Evolutionary conservation across 805 yeast species (phyloP).

Genomic region (Hagleromyces aurorensis): DNA sequence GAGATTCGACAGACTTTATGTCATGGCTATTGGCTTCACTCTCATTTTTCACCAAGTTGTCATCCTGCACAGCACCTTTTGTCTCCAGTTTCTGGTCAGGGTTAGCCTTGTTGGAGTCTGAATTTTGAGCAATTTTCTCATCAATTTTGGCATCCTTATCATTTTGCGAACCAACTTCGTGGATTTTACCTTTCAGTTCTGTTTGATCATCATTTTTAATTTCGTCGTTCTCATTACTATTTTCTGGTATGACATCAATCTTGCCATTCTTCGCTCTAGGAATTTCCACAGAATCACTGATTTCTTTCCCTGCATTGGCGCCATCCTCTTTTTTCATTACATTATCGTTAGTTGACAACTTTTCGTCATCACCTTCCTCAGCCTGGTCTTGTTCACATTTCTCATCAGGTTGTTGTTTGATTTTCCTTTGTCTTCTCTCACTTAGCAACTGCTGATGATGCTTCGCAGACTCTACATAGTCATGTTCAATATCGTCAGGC

Average conservation of each 20-base stretch:
- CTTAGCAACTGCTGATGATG: constrained; percentile 58
- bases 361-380: constrained; percentile 2
- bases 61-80: not conserved
- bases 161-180: constrained; percentile 1
- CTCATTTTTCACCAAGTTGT: not conserved
- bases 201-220: constrained; percentile 2
- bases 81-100: not conserved
- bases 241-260: constrained; percentile 1
- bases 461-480: constrained; percentile 62
- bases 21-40: constrained; percentile 8
- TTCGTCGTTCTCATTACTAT: constrained; percentile 3
- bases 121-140: constrained; percentile 2
- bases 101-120: constrained; percentile 1
- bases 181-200: constrained; percentile 1
- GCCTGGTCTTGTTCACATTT: constrained; percentile 4
- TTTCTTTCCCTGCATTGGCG: no score
- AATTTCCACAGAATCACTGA: no score
- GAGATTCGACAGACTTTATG: constrained; percentile 14
- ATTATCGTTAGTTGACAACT: not conserved
- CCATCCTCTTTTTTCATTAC: constrained; percentile 7
- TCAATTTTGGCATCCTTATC: constrained; percentile 2
- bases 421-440: constrained; percentile 33
- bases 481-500: constrained; percentile 70
- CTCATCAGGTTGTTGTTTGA: constrained; percentile 8
- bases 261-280: no score